Conservation (phyloP, 2,329 filamentous ascomycete species). For the Penicillium rolfsii region DNA sequence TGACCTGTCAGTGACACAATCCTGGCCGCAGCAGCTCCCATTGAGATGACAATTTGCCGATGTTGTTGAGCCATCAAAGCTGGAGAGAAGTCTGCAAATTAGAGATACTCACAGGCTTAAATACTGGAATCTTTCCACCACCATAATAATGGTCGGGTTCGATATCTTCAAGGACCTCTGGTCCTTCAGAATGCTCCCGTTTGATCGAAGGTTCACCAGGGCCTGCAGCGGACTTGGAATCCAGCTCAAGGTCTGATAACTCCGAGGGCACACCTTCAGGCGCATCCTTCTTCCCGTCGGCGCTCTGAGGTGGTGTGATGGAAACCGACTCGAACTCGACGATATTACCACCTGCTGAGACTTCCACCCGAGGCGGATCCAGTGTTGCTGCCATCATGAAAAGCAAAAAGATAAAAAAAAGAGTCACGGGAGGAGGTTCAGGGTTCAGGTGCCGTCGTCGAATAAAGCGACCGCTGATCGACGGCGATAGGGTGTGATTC, state of each 20-base stretch:
- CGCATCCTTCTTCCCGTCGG: slow-evolving; percentile 49
- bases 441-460: slow-evolving; percentile 42
- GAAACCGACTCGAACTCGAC: slow-evolving; percentile 39
- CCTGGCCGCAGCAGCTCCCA: slow-evolving; percentile 13
- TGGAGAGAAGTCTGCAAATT: neutral
- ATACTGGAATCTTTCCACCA: slow-evolving; percentile 81
- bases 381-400: slow-evolving; percentile 41
- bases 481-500: slow-evolving; percentile 41
- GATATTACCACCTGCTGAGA: slow-evolving; percentile 29
- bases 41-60: neutral
- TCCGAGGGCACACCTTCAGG: slow-evolving; percentile 47
- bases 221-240: slow-evolving; percentile 33
- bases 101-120: slow-evolving; percentile 70
- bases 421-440: slow-evolving; percentile 15
- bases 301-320: slow-evolving; percentile 49
- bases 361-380: slow-evolving; percentile 36
- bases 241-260: slow-evolving; percentile 48
- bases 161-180: slow-evolving; percentile 75
- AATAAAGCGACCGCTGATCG: slow-evolving; percentile 49
- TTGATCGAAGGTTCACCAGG: slow-evolving; percentile 40
- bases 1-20: neutral
- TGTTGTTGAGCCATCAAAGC: neutral
- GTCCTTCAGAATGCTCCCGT: slow-evolving; percentile 63
- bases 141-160: slow-evolving; percentile 87
- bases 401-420: slow-evolving; percentile 15